phyloP scores from a whole-genome alignment of 225 moss, liverwort and hornwort species.

The Sphagnum tenellum region DNA sequence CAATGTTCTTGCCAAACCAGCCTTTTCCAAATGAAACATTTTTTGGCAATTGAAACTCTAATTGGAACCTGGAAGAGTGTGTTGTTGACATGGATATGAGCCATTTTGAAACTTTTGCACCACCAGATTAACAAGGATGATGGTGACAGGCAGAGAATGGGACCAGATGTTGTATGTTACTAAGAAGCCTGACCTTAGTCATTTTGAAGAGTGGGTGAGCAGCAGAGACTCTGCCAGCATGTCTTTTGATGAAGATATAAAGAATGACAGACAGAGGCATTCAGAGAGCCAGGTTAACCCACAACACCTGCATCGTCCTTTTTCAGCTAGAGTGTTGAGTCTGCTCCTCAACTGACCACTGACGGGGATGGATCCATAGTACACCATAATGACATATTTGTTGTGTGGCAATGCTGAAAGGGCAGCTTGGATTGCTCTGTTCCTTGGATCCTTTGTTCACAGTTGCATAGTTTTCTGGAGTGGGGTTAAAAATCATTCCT shows the following conservation, averaged over 20 bases:
- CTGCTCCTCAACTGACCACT: conserved; percentile 24
- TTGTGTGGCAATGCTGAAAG: conserved; percentile 65
- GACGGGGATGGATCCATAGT: conserved; percentile 18
- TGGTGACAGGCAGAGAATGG: no score
- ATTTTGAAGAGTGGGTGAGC: conserved; percentile 31
- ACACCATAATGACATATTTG: conserved; percentile 18
- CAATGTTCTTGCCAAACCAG: no score
- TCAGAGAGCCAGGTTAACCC: conserved; percentile 32
- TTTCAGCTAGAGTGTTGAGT: conserved; percentile 19
- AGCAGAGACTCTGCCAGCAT: conserved; percentile 35
- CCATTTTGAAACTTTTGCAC: no score
- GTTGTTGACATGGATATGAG: no score
- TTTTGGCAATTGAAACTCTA: no score
- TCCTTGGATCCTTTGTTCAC: conserved; percentile 70
- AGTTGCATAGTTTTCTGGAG: conserved; percentile 78
- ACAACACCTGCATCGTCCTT: conserved; percentile 51
- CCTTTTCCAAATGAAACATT: no score
- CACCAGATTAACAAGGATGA: no score
- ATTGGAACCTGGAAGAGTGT: no score
- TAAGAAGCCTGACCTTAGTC: no score
- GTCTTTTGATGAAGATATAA: conserved; percentile 36
- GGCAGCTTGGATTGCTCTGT: conserved; percentile 55
- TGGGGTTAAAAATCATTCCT: conserved; percentile 61
- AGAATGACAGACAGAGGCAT: conserved; percentile 13
- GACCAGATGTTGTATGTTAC: no score